Evolutionary conservation across 768 basidiomycete species (phyloP).

Genomic region (Agaricus subrufescens): DNA sequence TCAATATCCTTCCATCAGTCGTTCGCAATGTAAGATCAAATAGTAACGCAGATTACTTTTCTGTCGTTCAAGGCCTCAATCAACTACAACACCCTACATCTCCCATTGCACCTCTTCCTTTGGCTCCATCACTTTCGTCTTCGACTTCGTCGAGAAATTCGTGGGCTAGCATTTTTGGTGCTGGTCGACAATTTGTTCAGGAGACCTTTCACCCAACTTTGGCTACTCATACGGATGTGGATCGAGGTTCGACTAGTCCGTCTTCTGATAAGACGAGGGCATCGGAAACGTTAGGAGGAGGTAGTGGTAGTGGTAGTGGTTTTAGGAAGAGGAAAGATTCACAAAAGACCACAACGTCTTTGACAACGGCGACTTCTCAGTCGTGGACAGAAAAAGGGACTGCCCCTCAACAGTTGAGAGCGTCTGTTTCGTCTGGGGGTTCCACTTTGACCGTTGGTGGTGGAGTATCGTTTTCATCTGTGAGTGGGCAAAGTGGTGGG

Average conservation of each 20-base stretch:
- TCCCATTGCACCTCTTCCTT: slow-evolving; percentile 43
- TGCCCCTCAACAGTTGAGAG: slow-evolving; percentile 24
- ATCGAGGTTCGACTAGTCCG: neutral
- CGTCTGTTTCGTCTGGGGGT: slow-evolving; percentile 15
- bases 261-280: slow-evolving; percentile 4
- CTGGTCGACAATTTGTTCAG: slow-evolving; percentile 62
- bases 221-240: slow-evolving; percentile 31
- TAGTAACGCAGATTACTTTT: slow-evolving; percentile 55
- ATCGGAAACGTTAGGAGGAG: slow-evolving; percentile 14
- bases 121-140: slow-evolving; percentile 31
- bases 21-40: slow-evolving; percentile 11
- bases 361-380: slow-evolving; percentile 32
- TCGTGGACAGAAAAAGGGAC: slow-evolving; percentile 49
- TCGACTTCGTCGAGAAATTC: slow-evolving; percentile 70
- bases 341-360: slow-evolving; percentile 11
- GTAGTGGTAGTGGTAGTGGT: neutral
- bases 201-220: slow-evolving; percentile 44
- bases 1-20: slow-evolving; percentile 8
- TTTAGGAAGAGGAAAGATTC: slow-evolving; percentile 26
- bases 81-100: slow-evolving; percentile 40
- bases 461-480: slow-evolving; percentile 35
- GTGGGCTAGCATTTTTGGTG: slow-evolving; percentile 76
- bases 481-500: slow-evolving; percentile 19
- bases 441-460: neutral
- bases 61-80: slow-evolving; percentile 32